Base-by-base conservation (phyloP, 257 asterid species). In the Solanum okadae region DNA sequence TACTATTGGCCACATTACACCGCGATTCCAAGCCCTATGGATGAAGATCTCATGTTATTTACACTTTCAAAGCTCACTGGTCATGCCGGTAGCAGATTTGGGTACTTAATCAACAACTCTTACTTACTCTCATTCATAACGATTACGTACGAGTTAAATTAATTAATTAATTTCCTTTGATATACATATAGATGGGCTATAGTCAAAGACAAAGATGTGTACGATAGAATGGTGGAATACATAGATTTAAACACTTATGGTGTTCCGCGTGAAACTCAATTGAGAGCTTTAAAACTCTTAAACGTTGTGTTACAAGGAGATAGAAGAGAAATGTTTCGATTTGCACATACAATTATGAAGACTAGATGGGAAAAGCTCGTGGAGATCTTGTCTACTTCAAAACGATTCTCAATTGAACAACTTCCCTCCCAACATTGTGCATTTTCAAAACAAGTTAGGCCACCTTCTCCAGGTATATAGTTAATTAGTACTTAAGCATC, bases 1-100 rank as follows among this genome's bases (percentile, higher is more conserved):
- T 89, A 89, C 67, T 89, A 89, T 65, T 89, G 90, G 90, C 90
- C 90, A 7, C 86, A 89, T 59, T 78, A 85, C 34, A 86, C 90
- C 2, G 75, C 87, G 5, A 78, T 86, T 65, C 65, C 88, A 20
- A 52, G 63, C 10, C 78, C 77, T n/a, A 56, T 59, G 34, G 89
- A 89, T 79, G 75, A 89, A 52, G 89, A 89, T 33, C 52, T 89
- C 76, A 86, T 89, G 90, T 37, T 89, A 7, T 86, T 89, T 44
- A 86, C 90, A 10, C 87, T 89, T 63, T 44, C 87, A 20, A 89
- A 89, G 16, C 87, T 81, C 78, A 83, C 86, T 22, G 89, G 89
- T 82, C 89, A 83, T 56, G 87, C 89, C 16, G 88, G 89, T 8
- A 86, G 77, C 37, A 46, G 86, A 46, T 40, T 86, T 22, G 87